Evolutionary conservation across 306 rosid genomes (phyloP).

Genomic region (Rubus parviflorus): DNA sequence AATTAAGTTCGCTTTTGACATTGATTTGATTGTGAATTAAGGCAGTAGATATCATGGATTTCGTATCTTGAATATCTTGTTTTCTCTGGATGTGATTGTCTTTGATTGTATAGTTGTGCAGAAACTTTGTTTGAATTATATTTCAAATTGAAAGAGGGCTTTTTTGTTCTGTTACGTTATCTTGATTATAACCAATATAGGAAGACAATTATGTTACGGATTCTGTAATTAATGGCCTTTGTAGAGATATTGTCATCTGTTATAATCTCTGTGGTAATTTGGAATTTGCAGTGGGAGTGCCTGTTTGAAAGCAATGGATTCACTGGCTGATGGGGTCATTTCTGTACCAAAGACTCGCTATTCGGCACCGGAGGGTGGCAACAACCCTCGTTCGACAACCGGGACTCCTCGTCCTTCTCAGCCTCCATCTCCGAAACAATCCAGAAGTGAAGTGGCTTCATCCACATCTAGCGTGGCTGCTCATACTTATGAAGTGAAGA

Average conservation of each 20-base stretch:
- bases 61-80: slow-evolving; percentile 26
- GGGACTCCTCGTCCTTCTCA: slow-evolving; percentile 43
- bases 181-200: slow-evolving; percentile 3
- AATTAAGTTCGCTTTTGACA: slow-evolving; percentile 26
- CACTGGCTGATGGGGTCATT: slow-evolving; percentile 46
- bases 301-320: slow-evolving; percentile 47
- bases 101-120: slow-evolving; percentile 38
- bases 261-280: slow-evolving; percentile 39
- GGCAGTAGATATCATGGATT: slow-evolving; percentile 4
- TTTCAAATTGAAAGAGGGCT: slow-evolving; percentile 31
- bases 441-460: slow-evolving; percentile 48
- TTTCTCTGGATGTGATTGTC: slow-evolving; percentile 26
- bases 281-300: slow-evolving; percentile 37
- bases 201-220: slow-evolving; percentile 23
- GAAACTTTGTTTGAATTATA: slow-evolving; percentile 35
- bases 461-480: slow-evolving; percentile 37
- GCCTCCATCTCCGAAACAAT: slow-evolving; percentile 44
- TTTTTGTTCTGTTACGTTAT: neutral
- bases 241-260: slow-evolving; percentile 21
- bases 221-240: slow-evolving; percentile 37
- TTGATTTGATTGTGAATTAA: slow-evolving; percentile 27
- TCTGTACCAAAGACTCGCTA: slow-evolving; percentile 49
- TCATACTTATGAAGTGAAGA: slow-evolving; percentile 45
- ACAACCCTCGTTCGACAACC: slow-evolving; percentile 43
- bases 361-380: slow-evolving; percentile 42